A percentile compares a stretch with the other conserved stretches of the same genome.
Evolutionary conservation across 768 basidiomycete genomes (phyloP).

Genomic region (Suillus discolor): DNA sequence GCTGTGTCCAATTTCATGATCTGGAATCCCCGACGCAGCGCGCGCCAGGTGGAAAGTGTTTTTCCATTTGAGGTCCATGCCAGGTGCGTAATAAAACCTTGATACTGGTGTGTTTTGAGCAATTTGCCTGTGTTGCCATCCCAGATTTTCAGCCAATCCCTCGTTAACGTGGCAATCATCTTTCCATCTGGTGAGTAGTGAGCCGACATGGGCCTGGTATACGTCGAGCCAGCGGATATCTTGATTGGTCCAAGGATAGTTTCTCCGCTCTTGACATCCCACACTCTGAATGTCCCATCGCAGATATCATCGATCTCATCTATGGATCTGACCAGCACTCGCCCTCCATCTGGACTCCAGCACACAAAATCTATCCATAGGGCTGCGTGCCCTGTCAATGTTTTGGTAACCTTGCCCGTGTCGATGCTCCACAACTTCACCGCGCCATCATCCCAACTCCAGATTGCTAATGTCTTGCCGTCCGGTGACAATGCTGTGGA

Average conservation of each 20-base stretch:
- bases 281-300: background rate
- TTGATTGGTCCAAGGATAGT: background rate
- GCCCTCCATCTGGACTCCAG: background rate
- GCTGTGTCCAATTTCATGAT: background rate
- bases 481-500: background rate
- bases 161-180: background rate
- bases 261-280: background rate
- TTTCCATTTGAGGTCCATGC: background rate
- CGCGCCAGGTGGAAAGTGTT: background rate
- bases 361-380: background rate
- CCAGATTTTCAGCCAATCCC: background rate
- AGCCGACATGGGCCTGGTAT: background rate
- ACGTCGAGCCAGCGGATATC: background rate
- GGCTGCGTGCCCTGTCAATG: background rate
- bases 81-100: too few species aligned
- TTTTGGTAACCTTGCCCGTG: background rate
- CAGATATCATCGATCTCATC: too few species aligned
- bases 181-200: background rate
- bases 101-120: too few species aligned
- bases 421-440: background rate
- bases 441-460: background rate
- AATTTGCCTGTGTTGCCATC: background rate
- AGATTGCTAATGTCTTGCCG: background rate
- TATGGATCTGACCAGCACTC: background rate
- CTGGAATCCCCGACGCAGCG: too few species aligned